Evolutionary conservation across 2,329 filamentous ascomycete species (phyloP), one percentile per base, ranked within the genome.

Genomic region (Sphaceloma murrayae): DNA sequence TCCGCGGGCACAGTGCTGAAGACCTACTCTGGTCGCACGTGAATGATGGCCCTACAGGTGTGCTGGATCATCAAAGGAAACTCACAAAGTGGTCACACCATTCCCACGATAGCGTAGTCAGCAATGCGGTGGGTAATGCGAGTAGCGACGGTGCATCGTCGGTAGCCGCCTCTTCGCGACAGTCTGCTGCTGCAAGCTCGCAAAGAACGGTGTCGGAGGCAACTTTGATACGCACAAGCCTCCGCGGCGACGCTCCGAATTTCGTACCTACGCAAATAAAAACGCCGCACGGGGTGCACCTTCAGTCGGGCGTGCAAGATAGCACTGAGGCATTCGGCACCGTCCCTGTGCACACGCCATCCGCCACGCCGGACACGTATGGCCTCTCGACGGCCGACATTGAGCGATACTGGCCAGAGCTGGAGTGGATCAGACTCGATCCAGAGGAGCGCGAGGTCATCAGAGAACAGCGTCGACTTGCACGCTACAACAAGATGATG

Each of bases 221-320:
- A 7, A 45, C 42, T 5, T 11, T 17, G 24, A 40, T 34, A 16
- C 17, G 13, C 11, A 45, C 36, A 16, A 50, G 33, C 31, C 46
- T 50, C 8, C 48, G 48, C n/a, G 48, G 45, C 8, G 47, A 44
- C 47, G 48, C 48, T 19, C 34, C 48, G 9, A 27, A 18, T 21
- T 50, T 50, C 13, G 14, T 44, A 9, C 48, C 48, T 18, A 42
- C 40, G n/a, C 21, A 17, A 9, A 8, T 8, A 4, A 18, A 38
- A 5, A 19, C 8, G 18, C n/a, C 34, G 4, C 10, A 19, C 5
- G 14, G 7, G 10, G 10, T 16, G 19, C 34, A 38, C 10, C 3
- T 26, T 22, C 19, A 38, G 19, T 22, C 13, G 2, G 19, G 11
- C n/a, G n/a, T n/a, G n/a, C n/a, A n/a, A n/a, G n/a, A n/a, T n/a